Base-by-base conservation (phyloP, 352 stramenopile genomes). In the Pythium rhizo-oryzae region DNA sequence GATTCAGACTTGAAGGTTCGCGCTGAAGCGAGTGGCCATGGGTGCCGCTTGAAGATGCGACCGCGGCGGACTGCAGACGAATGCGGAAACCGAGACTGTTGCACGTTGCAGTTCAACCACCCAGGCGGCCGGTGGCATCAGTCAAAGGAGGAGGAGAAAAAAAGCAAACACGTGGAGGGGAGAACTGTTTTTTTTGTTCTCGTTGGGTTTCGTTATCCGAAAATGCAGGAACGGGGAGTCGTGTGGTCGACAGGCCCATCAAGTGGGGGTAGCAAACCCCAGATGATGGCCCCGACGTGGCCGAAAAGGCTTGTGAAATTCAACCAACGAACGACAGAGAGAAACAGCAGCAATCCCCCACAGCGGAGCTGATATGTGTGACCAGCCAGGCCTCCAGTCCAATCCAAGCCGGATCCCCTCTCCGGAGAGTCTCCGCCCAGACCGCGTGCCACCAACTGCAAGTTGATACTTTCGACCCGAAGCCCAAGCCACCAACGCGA, bases 41-140 rank as follows among this genome's bases (percentile, higher is more conserved):
- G 39, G 33, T 21, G 23, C 39, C 21, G 30, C 62, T 63, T 69
- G 53, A 69, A 63, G 62, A 63, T 69, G 53, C 53, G 37, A 9
- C 35, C 28, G 28, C 28, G 28, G n/a, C 28, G 13, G 7, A 46
- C 23, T 69, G 62, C 53, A 58, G 62, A 69, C 62, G 62, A 69
- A 69, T 59, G 55, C 21, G 25, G 21, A 43, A 37, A 4, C 28
- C 28, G 8, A 23, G 54, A 64, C 62, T 62, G 62, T 67, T 47
- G 52, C 25, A 61, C 30, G 19, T 65, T 70, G 64, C 49, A 70
- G 64, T 70, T 70, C 43, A 59, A 41, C 30, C 33, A 49, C 7
- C 51, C 25, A 46, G 8, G 8, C 35, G 8, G 35, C 35, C 35
- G 35, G 4, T 41, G 35, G 35, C 35, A 41, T 41, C 35, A 41